Percentiles rank a stretch among this genome's conserved stretches.
Evolutionary conservation across 2,329 filamentous ascomycete genomes (phyloP).

Genomic region (Neonectria punicea): DNA sequence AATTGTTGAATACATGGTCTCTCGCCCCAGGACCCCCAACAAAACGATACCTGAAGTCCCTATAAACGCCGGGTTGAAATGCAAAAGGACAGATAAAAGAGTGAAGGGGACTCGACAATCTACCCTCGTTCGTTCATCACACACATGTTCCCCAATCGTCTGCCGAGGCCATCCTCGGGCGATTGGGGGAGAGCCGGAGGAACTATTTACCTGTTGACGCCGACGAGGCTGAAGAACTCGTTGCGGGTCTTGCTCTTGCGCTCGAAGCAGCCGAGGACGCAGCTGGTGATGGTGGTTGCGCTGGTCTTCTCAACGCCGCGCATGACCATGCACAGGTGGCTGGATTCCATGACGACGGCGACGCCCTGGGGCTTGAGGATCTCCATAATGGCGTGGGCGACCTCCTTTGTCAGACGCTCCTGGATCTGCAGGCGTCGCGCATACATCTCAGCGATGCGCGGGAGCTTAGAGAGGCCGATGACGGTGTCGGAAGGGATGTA

Average conservation of each 20-base stretch:
- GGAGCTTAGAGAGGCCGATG: slow-evolving; percentile 94
- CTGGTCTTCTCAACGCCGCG: slow-evolving; percentile 94
- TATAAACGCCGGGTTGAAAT: slow-evolving; percentile 17
- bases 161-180: not conserved
- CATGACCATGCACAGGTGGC: slow-evolving; percentile 99
- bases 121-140: not conserved
- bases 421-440: slow-evolving; percentile 93
- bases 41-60: slow-evolving; percentile 4
- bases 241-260: slow-evolving; percentile 92
- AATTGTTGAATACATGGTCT: slow-evolving; percentile 47
- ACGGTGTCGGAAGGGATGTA: slow-evolving; percentile 94
- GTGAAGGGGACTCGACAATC: not conserved
- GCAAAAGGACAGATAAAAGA: not conserved
- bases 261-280: slow-evolving; percentile 96
- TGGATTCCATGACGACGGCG: slow-evolving; percentile 96
- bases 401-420: slow-evolving; percentile 94
- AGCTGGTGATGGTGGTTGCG: slow-evolving; percentile 91
- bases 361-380: slow-evolving; percentile 94
- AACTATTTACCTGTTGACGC: slow-evolving; percentile 59
- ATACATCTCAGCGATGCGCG: slow-evolving; percentile 97
- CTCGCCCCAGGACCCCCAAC: slow-evolving; percentile 29
- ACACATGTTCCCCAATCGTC: not conserved
- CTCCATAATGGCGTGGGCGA: slow-evolving; percentile 92
- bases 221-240: slow-evolving; percentile 88
- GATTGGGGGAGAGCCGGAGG: not conserved